Conservation (phyloP, 1,284 basidiomycete species). For the Apiotrichum montevideense region DNA sequence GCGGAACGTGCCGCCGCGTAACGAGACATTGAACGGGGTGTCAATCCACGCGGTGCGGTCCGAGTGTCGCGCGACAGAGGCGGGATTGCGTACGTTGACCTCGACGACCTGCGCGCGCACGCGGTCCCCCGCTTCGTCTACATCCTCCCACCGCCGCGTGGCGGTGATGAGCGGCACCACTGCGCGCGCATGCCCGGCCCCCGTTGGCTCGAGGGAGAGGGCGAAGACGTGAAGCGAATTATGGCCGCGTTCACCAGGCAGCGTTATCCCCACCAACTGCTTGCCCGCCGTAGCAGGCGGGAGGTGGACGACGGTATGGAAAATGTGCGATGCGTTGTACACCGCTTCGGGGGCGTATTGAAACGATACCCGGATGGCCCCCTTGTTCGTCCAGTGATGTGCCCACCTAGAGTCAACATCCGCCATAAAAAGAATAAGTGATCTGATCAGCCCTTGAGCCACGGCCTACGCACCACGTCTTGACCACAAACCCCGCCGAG, state of each 20-base stretch:
- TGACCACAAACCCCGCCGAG: constrained; percentile 7
- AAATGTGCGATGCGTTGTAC: constrained; percentile 16
- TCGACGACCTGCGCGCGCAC: constrained; percentile 10
- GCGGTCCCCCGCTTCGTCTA: background rate
- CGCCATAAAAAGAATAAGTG: too few relatives aligned
- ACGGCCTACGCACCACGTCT: constrained; percentile 11
- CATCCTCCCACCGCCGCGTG: constrained; percentile 15
- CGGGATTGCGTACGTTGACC: constrained; percentile 10
- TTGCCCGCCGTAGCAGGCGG: constrained; percentile 1
- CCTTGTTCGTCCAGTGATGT: constrained; percentile 19
- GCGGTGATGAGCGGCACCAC: background rate
- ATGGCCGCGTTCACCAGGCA: constrained; percentile 3
- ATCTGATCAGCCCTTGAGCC: too few relatives aligned
- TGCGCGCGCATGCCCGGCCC: background rate
- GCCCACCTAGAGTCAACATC: constrained; percentile 2
- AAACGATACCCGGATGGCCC: constrained; percentile 9
- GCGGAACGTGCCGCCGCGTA: background rate
- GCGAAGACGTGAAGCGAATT: constrained; percentile 20
- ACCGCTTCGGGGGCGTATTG: constrained; percentile 6
- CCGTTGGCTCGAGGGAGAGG: background rate
- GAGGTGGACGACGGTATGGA: constrained; percentile 10
- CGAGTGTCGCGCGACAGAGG: background rate
- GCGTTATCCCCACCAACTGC: background rate
- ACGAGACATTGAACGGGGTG: background rate
- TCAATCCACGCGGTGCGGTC: constrained; percentile 8